Conservation (phyloP, 805 yeast species). For the Schwanniomyces polymorphus region DNA sequence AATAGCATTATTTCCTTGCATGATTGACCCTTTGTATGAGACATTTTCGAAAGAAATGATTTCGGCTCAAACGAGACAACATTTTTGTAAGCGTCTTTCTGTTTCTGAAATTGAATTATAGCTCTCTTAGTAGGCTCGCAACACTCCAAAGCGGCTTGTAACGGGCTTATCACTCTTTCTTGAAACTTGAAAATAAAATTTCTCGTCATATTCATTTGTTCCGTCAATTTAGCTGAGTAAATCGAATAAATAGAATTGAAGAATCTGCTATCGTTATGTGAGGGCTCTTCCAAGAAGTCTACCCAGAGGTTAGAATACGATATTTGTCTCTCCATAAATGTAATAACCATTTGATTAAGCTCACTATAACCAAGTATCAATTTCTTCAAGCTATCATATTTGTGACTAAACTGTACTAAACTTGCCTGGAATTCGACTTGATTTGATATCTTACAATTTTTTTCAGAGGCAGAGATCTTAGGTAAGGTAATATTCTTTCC, state of each 20-base stretch:
- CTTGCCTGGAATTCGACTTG: background rate
- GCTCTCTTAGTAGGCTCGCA: constrained; percentile 7
- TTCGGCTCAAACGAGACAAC: constrained; percentile 3
- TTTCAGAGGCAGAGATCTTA: no score
- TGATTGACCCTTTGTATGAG: constrained; percentile 5
- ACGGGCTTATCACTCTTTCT: constrained; percentile 2
- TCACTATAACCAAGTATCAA: background rate
- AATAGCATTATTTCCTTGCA: constrained; percentile 7
- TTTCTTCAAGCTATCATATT: constrained; percentile 2
- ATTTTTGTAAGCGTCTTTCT: constrained; percentile 3
- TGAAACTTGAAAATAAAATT: constrained; percentile 3
- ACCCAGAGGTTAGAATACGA: constrained; percentile 8
- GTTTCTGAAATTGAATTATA: constrained; percentile 4
- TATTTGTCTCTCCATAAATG: constrained; percentile 4
- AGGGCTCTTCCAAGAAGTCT: constrained; percentile 3
- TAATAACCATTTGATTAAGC: background rate
- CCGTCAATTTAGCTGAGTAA: constrained; percentile 5
- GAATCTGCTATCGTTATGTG: constrained; percentile 1
- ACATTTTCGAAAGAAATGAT: constrained; percentile 2
- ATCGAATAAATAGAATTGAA: constrained; percentile 8
- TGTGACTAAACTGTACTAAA: constrained; percentile 3
- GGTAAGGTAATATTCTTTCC: no score
- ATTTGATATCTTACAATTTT: background rate
- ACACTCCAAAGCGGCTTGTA: constrained; percentile 4
- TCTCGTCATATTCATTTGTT: constrained; percentile 5